A percentile compares a stretch with the other conserved stretches of the same genome.
Conservation (phyloP, 192 early-diverging fungal genomes). For the Dissophora globulifera region DNA sequence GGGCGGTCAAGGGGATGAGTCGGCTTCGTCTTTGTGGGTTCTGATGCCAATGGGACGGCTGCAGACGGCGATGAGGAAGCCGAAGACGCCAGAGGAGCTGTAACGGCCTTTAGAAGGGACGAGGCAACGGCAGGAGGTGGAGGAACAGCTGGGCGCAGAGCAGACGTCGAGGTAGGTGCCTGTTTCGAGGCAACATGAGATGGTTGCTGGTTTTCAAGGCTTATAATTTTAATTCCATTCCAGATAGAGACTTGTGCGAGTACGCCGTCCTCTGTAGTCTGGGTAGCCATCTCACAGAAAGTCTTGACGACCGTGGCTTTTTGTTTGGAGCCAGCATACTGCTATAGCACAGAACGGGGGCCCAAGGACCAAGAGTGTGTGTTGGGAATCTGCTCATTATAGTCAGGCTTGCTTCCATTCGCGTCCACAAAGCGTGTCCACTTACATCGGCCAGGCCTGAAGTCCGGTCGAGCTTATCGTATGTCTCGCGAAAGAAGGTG, state of each 20-base stretch:
- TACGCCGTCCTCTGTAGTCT: constrained; percentile 44
- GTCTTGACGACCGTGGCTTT: constrained; percentile 16
- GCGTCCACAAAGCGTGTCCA: no score
- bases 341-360: constrained; percentile 19
- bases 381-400: not conserved
- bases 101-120: constrained; percentile 3
- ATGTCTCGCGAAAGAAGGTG: constrained; percentile 15
- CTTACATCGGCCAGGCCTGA: constrained; percentile 28
- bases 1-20: no score
- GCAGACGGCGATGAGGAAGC: not conserved
- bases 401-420: no score
- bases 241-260: constrained; percentile 2
- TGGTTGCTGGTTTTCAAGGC: not conserved
- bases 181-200: not conserved
- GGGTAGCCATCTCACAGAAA: constrained; percentile 40
- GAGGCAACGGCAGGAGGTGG: not conserved
- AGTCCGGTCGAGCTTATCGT: constrained; percentile 23
- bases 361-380: not conserved
- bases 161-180: not conserved
- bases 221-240: constrained; percentile 21
- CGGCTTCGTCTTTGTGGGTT: not conserved
- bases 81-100: not conserved
- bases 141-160: not conserved
- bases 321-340: constrained; percentile 10
- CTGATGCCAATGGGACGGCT: not conserved